Conservation (phyloP, 495 filamentous ascomycete genomes). For the Lophiotrema nucula region DNA sequence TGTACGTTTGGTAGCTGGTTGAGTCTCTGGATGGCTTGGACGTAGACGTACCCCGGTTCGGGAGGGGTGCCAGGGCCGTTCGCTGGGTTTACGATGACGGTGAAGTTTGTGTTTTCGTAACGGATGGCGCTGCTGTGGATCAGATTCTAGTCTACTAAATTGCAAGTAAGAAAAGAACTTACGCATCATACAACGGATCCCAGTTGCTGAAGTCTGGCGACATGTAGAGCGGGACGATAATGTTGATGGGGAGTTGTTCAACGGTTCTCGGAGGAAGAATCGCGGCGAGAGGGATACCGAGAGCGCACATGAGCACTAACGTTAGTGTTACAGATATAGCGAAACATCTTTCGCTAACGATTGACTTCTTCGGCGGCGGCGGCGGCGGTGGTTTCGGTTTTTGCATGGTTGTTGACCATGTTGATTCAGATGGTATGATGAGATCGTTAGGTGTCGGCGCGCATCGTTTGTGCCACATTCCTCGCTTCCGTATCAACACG, state of each 20-base stretch:
- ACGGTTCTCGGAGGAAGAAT: constrained; percentile 38
- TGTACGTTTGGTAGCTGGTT: constrained; percentile 14
- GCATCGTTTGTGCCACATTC: no score
- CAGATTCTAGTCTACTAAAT: background rate
- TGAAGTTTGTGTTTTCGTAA: background rate
- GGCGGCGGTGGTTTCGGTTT: no score
- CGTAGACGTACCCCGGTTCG: constrained; percentile 4
- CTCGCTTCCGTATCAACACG: no score
- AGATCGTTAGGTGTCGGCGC: no score
- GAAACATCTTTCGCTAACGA: background rate
- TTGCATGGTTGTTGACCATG: no score
- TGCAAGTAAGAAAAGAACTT: constrained; percentile 37
- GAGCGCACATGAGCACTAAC: background rate
- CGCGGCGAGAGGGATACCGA: constrained; percentile 5
- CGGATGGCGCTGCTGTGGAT: background rate
- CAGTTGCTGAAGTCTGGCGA: constrained; percentile 43
- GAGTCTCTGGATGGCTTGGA: constrained; percentile 6
- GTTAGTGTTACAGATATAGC: constrained; percentile 3
- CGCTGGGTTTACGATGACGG: constrained; percentile 6
- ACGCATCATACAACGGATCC: constrained; percentile 63
- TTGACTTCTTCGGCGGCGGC: background rate
- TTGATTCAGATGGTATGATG: no score
- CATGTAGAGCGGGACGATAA: constrained; percentile 64
- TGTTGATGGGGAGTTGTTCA: constrained; percentile 54
- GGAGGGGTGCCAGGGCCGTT: constrained; percentile 15